Percentiles rank a stretch among this genome's conserved stretches.
phyloP scores from a whole-genome alignment of 257 asterid genomes.

The Sherardia arvensis region DNA sequence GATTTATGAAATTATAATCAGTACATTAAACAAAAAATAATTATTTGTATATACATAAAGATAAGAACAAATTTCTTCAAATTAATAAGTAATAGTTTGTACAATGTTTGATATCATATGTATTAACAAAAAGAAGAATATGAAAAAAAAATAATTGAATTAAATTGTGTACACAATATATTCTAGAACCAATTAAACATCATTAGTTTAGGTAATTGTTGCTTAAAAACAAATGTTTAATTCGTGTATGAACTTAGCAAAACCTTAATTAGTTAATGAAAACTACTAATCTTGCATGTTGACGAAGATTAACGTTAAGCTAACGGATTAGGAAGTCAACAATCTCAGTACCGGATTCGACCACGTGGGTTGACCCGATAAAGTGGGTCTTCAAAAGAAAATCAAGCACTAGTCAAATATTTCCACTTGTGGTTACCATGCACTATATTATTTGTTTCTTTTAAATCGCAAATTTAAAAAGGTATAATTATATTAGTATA shows the following conservation, averaged over 20 bases:
- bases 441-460: neutral
- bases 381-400: conserved; percentile 30
- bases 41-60: too few relatives aligned
- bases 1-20: too few relatives aligned
- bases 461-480: neutral
- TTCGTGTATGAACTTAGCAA: neutral
- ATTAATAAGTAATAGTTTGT: too few relatives aligned
- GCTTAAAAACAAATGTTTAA: neutral
- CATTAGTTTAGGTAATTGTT: neutral
- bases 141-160: too few relatives aligned
- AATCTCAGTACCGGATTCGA: conserved; percentile 4
- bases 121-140: too few relatives aligned
- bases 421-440: conserved; percentile 6
- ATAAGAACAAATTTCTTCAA: too few relatives aligned
- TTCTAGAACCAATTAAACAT: too few relatives aligned
- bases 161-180: too few relatives aligned
- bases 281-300: neutral
- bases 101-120: too few relatives aligned
- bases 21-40: too few relatives aligned
- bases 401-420: conserved; percentile 36
- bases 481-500: too few relatives aligned
- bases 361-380: conserved; percentile 38
- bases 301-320: conserved; percentile 2
- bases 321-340: conserved; percentile 1
- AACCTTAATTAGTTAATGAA: neutral